Evolutionary conservation across 371 early-diverging fungal species (phyloP), one percentile per base, ranked within the genome.

Genomic region (Racocetra persica): DNA sequence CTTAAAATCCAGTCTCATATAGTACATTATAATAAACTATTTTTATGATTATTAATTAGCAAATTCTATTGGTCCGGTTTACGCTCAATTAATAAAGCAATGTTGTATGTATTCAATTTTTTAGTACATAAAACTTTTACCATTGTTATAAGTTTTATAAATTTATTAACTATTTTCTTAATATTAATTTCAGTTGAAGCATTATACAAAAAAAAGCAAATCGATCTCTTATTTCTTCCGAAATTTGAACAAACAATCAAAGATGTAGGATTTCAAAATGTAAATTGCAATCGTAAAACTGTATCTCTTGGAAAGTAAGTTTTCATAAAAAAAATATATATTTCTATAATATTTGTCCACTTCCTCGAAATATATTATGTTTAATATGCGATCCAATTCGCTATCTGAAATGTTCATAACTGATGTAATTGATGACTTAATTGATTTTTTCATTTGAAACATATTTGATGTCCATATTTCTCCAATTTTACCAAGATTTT

Each of bases 381-480:
- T 49, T 49, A 49, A 49, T 49, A 49, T 14, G 14, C 49, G 49
- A 49, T 49, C 49, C 0, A 11, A 26, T 6, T 73, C 74, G 28
- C 54, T 54, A 54, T 73, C 74, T 18, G 54, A 54, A 8, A 55
- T 32, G 2, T 28, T 11, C 8, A 38, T 52, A 38, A 28, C 18
- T 73, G 52, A 28, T n/a, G 57, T 32, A 26, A 73, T 32, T 55
- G 26, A 73, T 52, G 73, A 52, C 16, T 73, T 24, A 28, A 73
- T 32, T 55, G 55, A 20, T 32, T 54, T 54, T 13, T 55, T 54
- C 14, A 28, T 38, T 6, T 73, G 41, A 28, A 28, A 28, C 54
- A 57, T 54, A 36, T 73, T 20, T 7, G 52, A 26, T 7, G 74
- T 32, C 52, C 74, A 73, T 32, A 73, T 73, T 55, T 73, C 74